Conservation (phyloP, 129 eudicot species). For the Heracleum sosnowskyi region DNA sequence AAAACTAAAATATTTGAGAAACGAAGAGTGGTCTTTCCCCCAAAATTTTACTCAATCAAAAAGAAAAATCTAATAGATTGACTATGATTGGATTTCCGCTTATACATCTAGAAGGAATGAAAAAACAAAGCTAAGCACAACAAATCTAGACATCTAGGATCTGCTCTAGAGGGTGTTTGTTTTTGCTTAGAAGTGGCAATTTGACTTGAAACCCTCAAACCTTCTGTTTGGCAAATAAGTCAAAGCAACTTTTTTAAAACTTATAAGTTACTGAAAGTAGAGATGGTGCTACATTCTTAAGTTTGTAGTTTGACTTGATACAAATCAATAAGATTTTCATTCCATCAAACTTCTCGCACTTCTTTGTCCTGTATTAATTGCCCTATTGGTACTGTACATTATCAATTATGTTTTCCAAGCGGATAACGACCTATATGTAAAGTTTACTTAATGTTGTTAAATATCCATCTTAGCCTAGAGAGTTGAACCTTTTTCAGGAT, state of each 20-base stretch:
- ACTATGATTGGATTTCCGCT: neutral
- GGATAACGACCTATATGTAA: neutral
- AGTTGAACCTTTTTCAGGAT: neutral
- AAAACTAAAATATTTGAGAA: neutral
- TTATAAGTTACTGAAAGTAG: neutral
- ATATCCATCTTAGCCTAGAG: neutral
- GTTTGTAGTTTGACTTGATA: no score
- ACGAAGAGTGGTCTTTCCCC: neutral
- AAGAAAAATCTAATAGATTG: neutral
- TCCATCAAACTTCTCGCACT: neutral
- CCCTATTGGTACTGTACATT: no score
- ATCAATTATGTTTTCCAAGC: neutral
- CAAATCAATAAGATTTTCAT: neutral
- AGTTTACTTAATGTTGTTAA: neutral
- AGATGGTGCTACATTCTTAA: no score
- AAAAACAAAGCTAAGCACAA: neutral
- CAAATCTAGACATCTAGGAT: neutral
- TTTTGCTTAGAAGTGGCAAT: neutral
- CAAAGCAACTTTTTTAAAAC: no score
- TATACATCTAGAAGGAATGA: neutral
- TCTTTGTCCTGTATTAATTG: neutral
- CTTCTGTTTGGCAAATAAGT: neutral
- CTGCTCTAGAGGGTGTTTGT: neutral
- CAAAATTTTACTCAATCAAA: neutral
- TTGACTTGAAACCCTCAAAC: neutral